Evolutionary conservation across 208 protist species (phyloP).

Genomic region (Trypanosoma conorhini): DNA sequence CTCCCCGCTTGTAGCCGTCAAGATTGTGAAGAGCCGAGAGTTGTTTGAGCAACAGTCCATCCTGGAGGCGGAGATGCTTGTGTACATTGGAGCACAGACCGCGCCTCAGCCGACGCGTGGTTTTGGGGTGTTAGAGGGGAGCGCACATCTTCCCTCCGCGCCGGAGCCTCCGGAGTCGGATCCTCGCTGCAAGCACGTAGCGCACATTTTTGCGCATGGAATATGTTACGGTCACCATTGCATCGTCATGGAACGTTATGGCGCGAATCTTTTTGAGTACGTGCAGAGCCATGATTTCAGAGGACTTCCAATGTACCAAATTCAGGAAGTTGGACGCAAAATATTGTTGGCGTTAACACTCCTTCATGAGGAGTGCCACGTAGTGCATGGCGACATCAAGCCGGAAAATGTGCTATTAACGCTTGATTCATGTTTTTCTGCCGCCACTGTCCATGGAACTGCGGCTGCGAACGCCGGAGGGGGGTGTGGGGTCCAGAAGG

Average conservation of each 20-base stretch:
- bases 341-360: slow-evolving; percentile 93
- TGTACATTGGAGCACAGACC: slow-evolving; percentile 71
- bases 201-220: slow-evolving; percentile 73
- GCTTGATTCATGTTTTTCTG: slow-evolving; percentile 46
- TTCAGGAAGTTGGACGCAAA: slow-evolving; percentile 85
- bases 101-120: slow-evolving; percentile 1
- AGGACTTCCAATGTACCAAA: slow-evolving; percentile 83
- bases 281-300: slow-evolving; percentile 72
- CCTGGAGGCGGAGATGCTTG: slow-evolving; percentile 86
- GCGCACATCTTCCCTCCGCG: not conserved
- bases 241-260: slow-evolving; percentile 92
- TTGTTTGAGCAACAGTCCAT: slow-evolving; percentile 79
- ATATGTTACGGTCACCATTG: slow-evolving; percentile 86
- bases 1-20: slow-evolving; percentile 74
- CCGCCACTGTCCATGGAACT: not conserved
- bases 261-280: slow-evolving; percentile 93
- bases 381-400: slow-evolving; percentile 98
- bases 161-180: slow-evolving; percentile 51
- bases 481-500: not conserved
- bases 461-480: not conserved
- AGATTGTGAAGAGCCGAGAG: slow-evolving; percentile 80
- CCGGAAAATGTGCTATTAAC: slow-evolving; percentile 94
- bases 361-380: slow-evolving; percentile 82
- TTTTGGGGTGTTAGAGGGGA: not conserved
- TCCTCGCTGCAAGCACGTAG: slow-evolving; percentile 56